Percentiles rank a stretch among this genome's conserved stretches.
These are phyloP conservation scores for Laburnicola sp. DNA, from an alignment of 2,329 filamentous ascomycete genomes.

Conservation along the genomic window DNA sequence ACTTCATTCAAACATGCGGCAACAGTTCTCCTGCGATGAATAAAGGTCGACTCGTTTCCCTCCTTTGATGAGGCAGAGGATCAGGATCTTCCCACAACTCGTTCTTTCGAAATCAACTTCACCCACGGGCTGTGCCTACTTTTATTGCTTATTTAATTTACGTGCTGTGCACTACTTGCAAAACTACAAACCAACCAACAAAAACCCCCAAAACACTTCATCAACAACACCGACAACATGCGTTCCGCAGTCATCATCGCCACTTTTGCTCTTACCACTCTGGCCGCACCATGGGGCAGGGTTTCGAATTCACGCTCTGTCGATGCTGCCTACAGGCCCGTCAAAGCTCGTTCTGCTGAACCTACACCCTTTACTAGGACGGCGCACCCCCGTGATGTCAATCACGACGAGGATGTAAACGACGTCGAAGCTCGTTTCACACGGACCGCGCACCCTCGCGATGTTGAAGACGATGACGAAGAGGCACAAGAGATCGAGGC, in stretches of 20 bases:
- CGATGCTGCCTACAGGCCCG: background rate
- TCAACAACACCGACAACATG: background rate
- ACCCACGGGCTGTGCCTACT: constrained; percentile 2
- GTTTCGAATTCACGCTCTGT: background rate
- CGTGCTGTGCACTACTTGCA: constrained; percentile 6
- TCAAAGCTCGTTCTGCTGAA: no score
- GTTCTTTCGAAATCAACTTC: constrained; percentile 1
- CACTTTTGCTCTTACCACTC: background rate
- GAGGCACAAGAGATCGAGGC: no score
- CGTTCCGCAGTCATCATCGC: constrained; percentile 3
- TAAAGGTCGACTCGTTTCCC: background rate
- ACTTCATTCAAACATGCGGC: background rate
- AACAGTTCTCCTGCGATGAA: background rate
- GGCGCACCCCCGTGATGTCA: no score
- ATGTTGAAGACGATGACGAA: no score
- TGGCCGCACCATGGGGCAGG: background rate
- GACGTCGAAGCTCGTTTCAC: background rate
- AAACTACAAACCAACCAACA: background rate
- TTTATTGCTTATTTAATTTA: background rate
- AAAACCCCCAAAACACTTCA: background rate
- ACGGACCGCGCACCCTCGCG: no score
- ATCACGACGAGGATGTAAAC: no score
- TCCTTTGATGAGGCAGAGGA: constrained; percentile 2
- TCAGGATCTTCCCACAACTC: constrained; percentile 4
- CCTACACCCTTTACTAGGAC: no score